Percentiles rank a stretch among this genome's conserved stretches.
These are phyloP conservation scores for Apiospora aurea DNA, from an alignment of 2,329 filamentous ascomycete species.

Conservation along the genomic window DNA sequence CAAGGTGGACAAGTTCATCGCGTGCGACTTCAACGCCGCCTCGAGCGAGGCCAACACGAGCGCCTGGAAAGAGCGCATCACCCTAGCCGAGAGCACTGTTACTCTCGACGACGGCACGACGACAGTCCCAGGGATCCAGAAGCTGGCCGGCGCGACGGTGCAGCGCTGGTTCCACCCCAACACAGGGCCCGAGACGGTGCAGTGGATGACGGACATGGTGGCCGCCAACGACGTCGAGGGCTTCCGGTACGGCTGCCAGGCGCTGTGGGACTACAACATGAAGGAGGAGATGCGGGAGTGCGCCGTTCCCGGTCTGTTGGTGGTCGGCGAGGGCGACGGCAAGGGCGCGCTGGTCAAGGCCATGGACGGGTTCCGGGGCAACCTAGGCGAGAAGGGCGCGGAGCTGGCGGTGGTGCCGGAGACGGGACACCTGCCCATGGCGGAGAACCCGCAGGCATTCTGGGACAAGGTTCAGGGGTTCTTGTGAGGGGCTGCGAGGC, in stretches of 20 bases:
- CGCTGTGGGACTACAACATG: slow-evolving; percentile 76
- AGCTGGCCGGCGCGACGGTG: slow-evolving; percentile 75
- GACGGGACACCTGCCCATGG: slow-evolving; percentile 86
- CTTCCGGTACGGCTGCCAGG: slow-evolving; percentile 72
- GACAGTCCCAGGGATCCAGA: slow-evolving; percentile 58
- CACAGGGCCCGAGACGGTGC: slow-evolving; percentile 52
- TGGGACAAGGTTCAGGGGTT: slow-evolving; percentile 68
- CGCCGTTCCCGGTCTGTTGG: slow-evolving; percentile 68
- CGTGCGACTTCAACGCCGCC: slow-evolving; percentile 79
- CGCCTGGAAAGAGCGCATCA: slow-evolving; percentile 81
- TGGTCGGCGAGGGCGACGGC: slow-evolving; percentile 77
- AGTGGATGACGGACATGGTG: slow-evolving; percentile 73
- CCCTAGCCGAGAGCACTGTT: slow-evolving; percentile 62
- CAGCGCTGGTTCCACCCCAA: slow-evolving; percentile 78
- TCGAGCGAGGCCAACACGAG: slow-evolving; percentile 77
- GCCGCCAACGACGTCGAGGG: slow-evolving; percentile 72
- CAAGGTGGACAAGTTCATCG: slow-evolving; percentile 84
- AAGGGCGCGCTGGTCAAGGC: slow-evolving; percentile 75
- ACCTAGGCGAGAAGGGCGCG: slow-evolving; percentile 61
- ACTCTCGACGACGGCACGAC: slow-evolving; percentile 51
- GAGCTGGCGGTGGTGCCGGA: slow-evolving; percentile 71
- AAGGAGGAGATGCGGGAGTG: slow-evolving; percentile 60
- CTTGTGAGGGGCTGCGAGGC: slow-evolving; percentile 44
- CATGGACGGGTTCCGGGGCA: slow-evolving; percentile 76
- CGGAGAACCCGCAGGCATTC: slow-evolving; percentile 74